Evolutionary conservation across 805 yeast species (phyloP).

Genomic region (Lachancea kluyveri): DNA sequence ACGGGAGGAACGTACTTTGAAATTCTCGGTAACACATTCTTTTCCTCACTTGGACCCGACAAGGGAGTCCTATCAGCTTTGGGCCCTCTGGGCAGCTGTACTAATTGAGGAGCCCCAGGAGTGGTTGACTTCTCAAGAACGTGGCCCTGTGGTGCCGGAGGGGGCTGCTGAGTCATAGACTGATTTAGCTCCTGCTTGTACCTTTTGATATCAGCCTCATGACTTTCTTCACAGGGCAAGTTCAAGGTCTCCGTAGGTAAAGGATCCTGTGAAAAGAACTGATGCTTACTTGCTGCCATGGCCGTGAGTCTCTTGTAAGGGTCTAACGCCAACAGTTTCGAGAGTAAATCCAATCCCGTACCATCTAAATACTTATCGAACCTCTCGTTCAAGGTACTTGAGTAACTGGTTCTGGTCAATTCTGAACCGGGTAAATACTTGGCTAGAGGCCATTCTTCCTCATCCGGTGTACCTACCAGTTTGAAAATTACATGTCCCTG

Average conservation of each 20-base stretch:
- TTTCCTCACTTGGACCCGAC: too few relatives aligned
- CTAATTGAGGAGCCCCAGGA: too few relatives aligned
- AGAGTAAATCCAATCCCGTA: conserved; percentile 49
- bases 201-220: conserved; percentile 73
- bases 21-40: too few relatives aligned
- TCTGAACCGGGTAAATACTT: conserved; percentile 47
- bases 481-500: conserved; percentile 80
- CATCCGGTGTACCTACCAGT: conserved; percentile 73
- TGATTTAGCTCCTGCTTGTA: conserved; percentile 39
- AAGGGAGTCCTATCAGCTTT: too few relatives aligned
- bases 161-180: conserved; percentile 29
- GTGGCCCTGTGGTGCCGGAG: conserved; percentile 31
- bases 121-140: conserved; percentile 11
- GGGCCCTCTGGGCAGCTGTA: conserved; percentile 9
- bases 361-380: conserved; percentile 37
- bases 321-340: conserved; percentile 58
- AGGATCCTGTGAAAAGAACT: conserved; percentile 64
- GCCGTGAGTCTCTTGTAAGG: conserved; percentile 77
- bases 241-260: conserved; percentile 49
- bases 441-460: conserved; percentile 55
- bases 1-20: too few relatives aligned
- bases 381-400: conserved; percentile 41
- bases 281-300: conserved; percentile 62
- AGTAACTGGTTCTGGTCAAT: conserved; percentile 29
- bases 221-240: conserved; percentile 79